Conservation (phyloP, 1,284 basidiomycete genomes). For the Chalciporus sp. region DNA sequence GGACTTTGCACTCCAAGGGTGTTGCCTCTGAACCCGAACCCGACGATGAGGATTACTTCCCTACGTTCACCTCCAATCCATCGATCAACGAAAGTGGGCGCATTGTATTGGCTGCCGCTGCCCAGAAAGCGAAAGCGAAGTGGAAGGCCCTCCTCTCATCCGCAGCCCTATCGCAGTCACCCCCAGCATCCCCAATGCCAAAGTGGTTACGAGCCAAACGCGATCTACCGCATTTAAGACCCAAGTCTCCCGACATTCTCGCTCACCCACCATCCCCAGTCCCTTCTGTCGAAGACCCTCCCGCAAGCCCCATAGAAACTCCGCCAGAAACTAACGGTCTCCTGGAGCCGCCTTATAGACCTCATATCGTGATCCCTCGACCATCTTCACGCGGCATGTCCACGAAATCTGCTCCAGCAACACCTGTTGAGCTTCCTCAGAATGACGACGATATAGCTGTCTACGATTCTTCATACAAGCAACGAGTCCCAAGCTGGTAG, state of each 20-base stretch:
- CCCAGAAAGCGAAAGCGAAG: conserved; percentile 60
- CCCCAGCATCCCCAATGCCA: conserved; percentile 34
- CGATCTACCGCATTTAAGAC: conserved; percentile 13
- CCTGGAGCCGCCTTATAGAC: conserved; percentile 28
- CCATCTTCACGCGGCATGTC: conserved; percentile 40
- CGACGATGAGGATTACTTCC: conserved; percentile 47
- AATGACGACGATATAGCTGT: conserved; percentile 57
- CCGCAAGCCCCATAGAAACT: conserved; percentile 25
- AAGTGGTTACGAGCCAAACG: conserved; percentile 35
- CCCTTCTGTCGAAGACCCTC: conserved; percentile 29
- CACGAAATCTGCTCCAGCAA: conserved; percentile 39
- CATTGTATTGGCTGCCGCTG: conserved; percentile 45
- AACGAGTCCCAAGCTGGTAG: conserved; percentile 81
- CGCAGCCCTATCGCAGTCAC: conserved; percentile 31
- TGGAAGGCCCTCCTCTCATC: conserved; percentile 52
- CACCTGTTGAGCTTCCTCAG: conserved; percentile 38
- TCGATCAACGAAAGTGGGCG: conserved; percentile 38
- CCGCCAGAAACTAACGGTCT: conserved; percentile 9
- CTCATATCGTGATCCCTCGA: conserved; percentile 38
- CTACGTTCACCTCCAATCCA: conserved; percentile 26
- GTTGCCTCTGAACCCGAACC: conserved; percentile 40
- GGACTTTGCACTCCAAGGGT: conserved; percentile 49
- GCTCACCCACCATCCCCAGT: conserved; percentile 27
- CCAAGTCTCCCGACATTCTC: conserved; percentile 28
- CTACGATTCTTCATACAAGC: conserved; percentile 78